Evolutionary conservation across 2,329 filamentous ascomycete species (phyloP), one percentile per base, ranked within the genome.

Genomic region (Fusarium pininemorale): DNA sequence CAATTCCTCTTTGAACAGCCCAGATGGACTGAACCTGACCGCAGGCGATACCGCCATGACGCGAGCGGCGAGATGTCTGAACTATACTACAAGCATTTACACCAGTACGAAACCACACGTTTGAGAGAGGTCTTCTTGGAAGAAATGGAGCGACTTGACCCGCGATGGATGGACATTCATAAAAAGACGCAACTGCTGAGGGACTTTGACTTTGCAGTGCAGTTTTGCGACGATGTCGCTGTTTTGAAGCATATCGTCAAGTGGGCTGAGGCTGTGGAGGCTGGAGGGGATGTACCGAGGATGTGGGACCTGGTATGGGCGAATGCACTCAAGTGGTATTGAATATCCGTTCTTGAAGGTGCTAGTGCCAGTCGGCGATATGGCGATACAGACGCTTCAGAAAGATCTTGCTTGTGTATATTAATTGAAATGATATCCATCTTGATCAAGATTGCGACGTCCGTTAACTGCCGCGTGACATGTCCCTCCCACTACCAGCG

Each of bases 21-120:
- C 3, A 60, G 61, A 32, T 41, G 51, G 28, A 20, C 41, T 0
- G 32, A 57, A 10, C 60, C 69, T 0, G 70, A 78, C n/a, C 68
- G 75, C 15, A 73, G 77, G 20, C 20, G 54, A 3, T 83, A 83
- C 32, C 4, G 22, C 9, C 15, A 18, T 9, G n/a, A 42, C 3
- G 18, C 26, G 1, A 28, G 50, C 26, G 37, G 41, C 4, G 20
- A 30, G 0, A 13, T 50, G 1, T 56, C 38, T 2, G 28, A 77
- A 13, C 70, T 85, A 8, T 85, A 83, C 61, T 82, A 80, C 78
- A 79, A 81, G 26, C 81, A 85, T 64, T 28, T 82, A 30, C 77
- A 81, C 69, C 80, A 85, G 35, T 84, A 83, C 55, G 83, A 86
- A 69, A 67, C 79, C 44, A 85, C 84, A 1, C 74, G 73, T 18